Evolutionary conservation across 345 rosid genomes (phyloP).

Genomic region (Populus ilicifolia): DNA sequence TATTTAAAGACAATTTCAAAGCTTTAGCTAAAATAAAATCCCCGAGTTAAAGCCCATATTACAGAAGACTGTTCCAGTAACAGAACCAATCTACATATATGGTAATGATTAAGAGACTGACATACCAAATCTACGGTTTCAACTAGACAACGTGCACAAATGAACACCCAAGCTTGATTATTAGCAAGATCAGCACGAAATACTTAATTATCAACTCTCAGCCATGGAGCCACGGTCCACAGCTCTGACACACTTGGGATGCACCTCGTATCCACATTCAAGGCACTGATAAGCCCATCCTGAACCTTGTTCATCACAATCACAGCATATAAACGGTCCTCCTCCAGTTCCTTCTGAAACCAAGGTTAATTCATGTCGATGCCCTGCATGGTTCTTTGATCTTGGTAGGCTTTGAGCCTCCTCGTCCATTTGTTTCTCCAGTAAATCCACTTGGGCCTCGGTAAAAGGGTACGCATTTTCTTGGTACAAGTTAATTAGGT

Average conservation of each 20-base stretch:
- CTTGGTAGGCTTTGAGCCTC: constrained; percentile 44
- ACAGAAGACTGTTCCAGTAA: not conserved
- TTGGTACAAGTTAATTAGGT: constrained; percentile 44
- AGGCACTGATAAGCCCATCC: constrained; percentile 69
- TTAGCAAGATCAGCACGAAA: not conserved
- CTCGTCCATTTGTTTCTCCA: constrained; percentile 49
- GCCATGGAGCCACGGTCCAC: not conserved
- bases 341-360: constrained; percentile 56
- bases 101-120: not conserved
- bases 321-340: constrained; percentile 60
- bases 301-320: constrained; percentile 57
- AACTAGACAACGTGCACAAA: not conserved
- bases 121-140: not conserved
- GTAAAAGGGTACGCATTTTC: constrained; percentile 61
- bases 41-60: not conserved
- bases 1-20: not conserved
- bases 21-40: not conserved
- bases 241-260: constrained; percentile 47
- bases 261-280: constrained; percentile 70
- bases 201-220: not conserved
- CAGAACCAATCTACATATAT: not conserved
- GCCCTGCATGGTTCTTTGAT: constrained; percentile 41
- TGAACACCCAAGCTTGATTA: not conserved
- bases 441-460: constrained; percentile 28
- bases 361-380: constrained; percentile 49